phyloP scores from a whole-genome alignment of 2,329 filamentous ascomycete species.

The Colletotrichum brevisporum region DNA sequence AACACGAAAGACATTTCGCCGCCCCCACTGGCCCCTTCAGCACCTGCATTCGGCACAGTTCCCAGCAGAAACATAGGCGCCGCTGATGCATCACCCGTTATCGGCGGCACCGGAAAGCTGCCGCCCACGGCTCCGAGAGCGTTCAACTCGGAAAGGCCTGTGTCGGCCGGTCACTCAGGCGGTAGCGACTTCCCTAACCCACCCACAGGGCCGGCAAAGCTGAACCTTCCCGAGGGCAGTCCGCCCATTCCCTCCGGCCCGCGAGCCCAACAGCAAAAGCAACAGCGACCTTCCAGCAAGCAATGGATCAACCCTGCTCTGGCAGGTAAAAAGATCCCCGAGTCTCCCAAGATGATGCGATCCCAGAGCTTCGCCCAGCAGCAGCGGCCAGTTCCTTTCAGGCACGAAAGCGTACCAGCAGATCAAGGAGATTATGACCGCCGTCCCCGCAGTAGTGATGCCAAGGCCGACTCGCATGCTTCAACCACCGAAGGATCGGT shows the following conservation, averaged over 20 bases:
- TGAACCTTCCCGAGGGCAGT: conserved; percentile 58
- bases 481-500: conserved; percentile 52
- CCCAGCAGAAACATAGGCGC: conserved; percentile 60
- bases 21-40: conserved; percentile 70
- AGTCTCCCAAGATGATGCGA: conserved; percentile 66
- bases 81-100: conserved; percentile 49
- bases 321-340: conserved; percentile 60
- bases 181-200: conserved; percentile 54
- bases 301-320: conserved; percentile 72
- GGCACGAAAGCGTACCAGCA: conserved; percentile 53
- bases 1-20: conserved; percentile 68
- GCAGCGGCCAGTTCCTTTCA: conserved; percentile 53
- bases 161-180: conserved; percentile 57
- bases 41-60: conserved; percentile 70
- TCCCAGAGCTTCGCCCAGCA: conserved; percentile 65
- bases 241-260: conserved; percentile 68
- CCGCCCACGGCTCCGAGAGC: conserved; percentile 69
- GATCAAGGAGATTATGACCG: conserved; percentile 59
- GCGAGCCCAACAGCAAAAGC: conserved; percentile 64
- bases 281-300: conserved; percentile 66
- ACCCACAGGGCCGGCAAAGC: conserved; percentile 60
- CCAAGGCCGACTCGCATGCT: conserved; percentile 59
- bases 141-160: conserved; percentile 63
- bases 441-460: conserved; percentile 68
- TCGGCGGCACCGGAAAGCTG: conserved; percentile 57